phyloP scores from a whole-genome alignment of 768 basidiomycete genomes.

The Podaxis sp. region DNA sequence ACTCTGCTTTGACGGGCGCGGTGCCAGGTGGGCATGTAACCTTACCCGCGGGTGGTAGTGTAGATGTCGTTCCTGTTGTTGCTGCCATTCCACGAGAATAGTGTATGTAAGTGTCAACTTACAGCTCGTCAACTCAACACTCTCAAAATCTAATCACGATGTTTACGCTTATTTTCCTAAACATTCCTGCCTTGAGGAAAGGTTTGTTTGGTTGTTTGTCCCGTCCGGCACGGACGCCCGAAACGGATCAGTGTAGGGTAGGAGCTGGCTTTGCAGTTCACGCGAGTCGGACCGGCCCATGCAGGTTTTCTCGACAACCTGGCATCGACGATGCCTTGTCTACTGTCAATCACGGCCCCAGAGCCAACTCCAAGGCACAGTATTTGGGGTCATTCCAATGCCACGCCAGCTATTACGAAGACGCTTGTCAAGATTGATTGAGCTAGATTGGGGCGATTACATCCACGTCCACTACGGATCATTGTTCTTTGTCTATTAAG shows the following conservation, averaged over 20 bases:
- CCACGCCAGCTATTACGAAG: neutral
- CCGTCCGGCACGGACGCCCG: no score
- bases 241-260: no score
- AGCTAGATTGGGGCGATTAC: neutral
- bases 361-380: neutral
- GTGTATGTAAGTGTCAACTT: neutral
- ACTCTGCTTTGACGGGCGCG: constrained; percentile 37
- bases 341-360: neutral
- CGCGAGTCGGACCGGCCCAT: neutral
- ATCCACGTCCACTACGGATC: constrained; percentile 1
- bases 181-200: neutral
- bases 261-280: neutral
- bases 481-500: neutral
- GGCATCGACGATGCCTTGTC: neutral
- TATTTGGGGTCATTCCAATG: neutral
- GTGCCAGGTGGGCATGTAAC: constrained; percentile 24
- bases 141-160: neutral
- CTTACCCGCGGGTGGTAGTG: neutral
- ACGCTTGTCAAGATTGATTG: neutral
- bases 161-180: neutral
- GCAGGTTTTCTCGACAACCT: neutral
- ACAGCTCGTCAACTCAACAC: neutral
- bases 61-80: neutral
- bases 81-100: neutral
- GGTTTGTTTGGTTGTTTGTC: no score